phyloP scores from a whole-genome alignment of 345 rosid species.

The Brassica cretica region DNA sequence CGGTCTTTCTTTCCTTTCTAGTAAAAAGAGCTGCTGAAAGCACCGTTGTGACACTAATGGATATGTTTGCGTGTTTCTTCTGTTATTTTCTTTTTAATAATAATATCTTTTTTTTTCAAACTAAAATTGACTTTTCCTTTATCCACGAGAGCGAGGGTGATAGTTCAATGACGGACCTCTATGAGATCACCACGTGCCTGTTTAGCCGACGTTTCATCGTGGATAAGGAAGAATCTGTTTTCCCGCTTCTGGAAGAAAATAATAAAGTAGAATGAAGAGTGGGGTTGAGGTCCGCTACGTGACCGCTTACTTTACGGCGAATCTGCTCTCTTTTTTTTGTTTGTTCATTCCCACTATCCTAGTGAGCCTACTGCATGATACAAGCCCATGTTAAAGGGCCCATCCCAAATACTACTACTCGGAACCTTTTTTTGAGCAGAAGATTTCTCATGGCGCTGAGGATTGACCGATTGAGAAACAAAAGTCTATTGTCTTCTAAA shows the following conservation, averaged over 20 bases:
- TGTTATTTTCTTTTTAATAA: background rate
- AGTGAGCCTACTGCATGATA: background rate
- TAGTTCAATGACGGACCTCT: conserved; percentile 37
- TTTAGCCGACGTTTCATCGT: conserved; percentile 22
- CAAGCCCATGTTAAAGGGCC: conserved; percentile 20
- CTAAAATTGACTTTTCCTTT: conserved; percentile 11
- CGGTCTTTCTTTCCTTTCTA: conserved; percentile 24
- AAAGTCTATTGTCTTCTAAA: conserved; percentile 7
- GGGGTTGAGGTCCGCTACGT: conserved; percentile 45
- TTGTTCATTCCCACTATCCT: background rate
- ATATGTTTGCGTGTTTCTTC: conserved; percentile 38
- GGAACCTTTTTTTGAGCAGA: background rate
- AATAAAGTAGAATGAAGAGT: conserved; percentile 36
- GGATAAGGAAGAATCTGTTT: conserved; percentile 30
- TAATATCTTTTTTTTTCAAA: background rate
- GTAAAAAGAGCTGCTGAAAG: conserved; percentile 23
- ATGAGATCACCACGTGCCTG: conserved; percentile 13
- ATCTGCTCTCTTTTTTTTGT: conserved; percentile 1
- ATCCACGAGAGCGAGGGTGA: conserved; percentile 29
- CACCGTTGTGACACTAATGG: conserved; percentile 28
- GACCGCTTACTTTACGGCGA: conserved; percentile 18
- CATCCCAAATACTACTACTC: conserved; percentile 11
- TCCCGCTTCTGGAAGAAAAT: conserved; percentile 1
- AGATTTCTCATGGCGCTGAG: conserved; percentile 22
- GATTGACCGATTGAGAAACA: conserved; percentile 2